These are phyloP conservation scores for Pseudogymnoascus sp. DNA, from an alignment of 2,329 filamentous ascomycete species.

Conservation along the genomic window DNA sequence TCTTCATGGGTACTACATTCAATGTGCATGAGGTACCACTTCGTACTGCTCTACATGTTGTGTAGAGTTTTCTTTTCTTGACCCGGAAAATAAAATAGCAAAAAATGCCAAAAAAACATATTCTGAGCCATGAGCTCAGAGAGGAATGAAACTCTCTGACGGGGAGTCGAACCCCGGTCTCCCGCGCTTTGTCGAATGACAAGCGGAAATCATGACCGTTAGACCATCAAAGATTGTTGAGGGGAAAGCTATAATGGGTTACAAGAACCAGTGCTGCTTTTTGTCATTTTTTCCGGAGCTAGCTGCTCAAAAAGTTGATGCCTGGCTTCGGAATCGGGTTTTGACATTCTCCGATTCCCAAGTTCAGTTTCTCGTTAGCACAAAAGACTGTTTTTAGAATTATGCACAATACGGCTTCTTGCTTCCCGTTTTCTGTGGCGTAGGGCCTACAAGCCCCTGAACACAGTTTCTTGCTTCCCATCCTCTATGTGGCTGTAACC, in stretches of 20 bases:
- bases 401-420: neutral
- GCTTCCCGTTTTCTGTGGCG: neutral
- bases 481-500: neutral
- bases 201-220: slow-evolving; percentile 33
- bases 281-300: neutral
- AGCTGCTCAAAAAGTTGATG: slow-evolving; percentile 1
- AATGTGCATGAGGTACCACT: neutral
- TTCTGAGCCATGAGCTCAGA: slow-evolving; percentile 8
- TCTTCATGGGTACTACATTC: neutral
- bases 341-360: neutral
- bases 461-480: neutral
- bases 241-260: neutral
- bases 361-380: neutral
- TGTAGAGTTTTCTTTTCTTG: neutral
- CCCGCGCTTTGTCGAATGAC: slow-evolving; percentile 20
- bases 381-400: neutral
- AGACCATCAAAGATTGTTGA: slow-evolving; percentile 27
- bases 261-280: neutral
- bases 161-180: slow-evolving; percentile 12
- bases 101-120: neutral
- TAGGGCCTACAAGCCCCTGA: neutral
- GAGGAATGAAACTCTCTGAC: slow-evolving; percentile 8
- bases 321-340: neutral
- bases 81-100: neutral
- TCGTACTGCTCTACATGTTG: neutral